Percentiles rank a stretch among this genome's conserved stretches.
Conservation (phyloP, 306 rosid species). For the Mucuna pruriens region DNA sequence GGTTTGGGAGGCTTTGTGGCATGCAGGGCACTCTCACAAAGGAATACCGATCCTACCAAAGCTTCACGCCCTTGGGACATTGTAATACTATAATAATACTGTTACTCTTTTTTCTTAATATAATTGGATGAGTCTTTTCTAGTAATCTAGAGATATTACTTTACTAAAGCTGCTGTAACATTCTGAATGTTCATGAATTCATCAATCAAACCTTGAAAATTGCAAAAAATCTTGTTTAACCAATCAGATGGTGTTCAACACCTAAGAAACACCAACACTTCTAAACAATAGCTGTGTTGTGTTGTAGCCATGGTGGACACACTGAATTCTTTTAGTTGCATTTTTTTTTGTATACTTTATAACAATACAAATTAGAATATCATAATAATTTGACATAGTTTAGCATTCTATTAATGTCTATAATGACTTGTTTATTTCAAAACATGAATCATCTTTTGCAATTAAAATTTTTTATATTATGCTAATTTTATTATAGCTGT, state of each 20-base stretch:
- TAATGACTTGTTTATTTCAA: not conserved
- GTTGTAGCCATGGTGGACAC: not conserved
- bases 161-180: not conserved
- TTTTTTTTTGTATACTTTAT: not conserved
- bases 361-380: not conserved
- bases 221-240: not conserved
- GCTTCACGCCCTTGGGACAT: constrained; percentile 98
- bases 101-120: not conserved
- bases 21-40: constrained; percentile 89
- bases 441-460: not conserved
- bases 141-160: not conserved
- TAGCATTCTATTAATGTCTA: not conserved
- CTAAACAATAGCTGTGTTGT: not conserved
- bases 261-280: not conserved
- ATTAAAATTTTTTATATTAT: not conserved
- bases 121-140: constrained; percentile 13
- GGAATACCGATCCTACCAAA: constrained; percentile 82
- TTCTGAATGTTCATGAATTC: not conserved
- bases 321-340: not conserved
- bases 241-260: not conserved
- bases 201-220: not conserved
- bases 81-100: constrained; percentile 52
- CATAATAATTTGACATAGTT: not conserved
- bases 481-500: not conserved
- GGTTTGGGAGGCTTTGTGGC: constrained; percentile 99